Conservation (phyloP, 306 rosid species). For the Vicia faba region DNA sequence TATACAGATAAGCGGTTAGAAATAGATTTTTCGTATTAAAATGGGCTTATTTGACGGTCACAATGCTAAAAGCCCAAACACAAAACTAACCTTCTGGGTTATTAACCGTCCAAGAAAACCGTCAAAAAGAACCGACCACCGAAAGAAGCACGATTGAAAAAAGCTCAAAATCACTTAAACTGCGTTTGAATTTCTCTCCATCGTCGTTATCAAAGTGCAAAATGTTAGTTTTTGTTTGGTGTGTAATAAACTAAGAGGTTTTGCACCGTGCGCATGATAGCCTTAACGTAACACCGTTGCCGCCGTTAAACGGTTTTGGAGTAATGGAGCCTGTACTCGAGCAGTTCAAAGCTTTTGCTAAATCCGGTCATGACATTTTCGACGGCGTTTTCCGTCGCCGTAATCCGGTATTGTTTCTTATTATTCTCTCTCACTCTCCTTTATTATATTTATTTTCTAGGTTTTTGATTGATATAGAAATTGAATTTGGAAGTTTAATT, state of each 20-base stretch:
- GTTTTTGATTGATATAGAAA: neutral
- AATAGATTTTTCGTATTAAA: too few relatives aligned
- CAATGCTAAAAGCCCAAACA: neutral
- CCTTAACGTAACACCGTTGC: too few relatives aligned
- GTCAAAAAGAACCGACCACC: neutral
- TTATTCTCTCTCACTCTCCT: neutral
- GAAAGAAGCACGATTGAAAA: neutral
- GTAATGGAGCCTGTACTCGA: slow-evolving; percentile 61
- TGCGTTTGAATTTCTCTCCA: neutral
- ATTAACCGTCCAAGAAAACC: neutral
- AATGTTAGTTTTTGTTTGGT: too few relatives aligned
- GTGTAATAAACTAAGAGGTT: neutral
- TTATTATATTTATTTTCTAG: neutral
- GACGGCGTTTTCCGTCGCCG: slow-evolving; percentile 53
- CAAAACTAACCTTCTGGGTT: neutral
- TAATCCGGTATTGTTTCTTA: slow-evolving; percentile 55
- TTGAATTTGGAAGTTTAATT: neutral
- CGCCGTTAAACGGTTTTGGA: neutral
- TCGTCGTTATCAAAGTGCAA: neutral
- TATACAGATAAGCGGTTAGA: too few relatives aligned
- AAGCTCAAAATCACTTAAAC: neutral
- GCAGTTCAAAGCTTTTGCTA: slow-evolving; percentile 52
- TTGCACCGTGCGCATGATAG: neutral
- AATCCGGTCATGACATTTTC: slow-evolving; percentile 58
- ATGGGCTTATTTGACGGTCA: too few relatives aligned